Evolutionary conservation across 257 asterid species (phyloP), one percentile per base, ranked within the genome.

Genomic region (Scutellaria minor): DNA sequence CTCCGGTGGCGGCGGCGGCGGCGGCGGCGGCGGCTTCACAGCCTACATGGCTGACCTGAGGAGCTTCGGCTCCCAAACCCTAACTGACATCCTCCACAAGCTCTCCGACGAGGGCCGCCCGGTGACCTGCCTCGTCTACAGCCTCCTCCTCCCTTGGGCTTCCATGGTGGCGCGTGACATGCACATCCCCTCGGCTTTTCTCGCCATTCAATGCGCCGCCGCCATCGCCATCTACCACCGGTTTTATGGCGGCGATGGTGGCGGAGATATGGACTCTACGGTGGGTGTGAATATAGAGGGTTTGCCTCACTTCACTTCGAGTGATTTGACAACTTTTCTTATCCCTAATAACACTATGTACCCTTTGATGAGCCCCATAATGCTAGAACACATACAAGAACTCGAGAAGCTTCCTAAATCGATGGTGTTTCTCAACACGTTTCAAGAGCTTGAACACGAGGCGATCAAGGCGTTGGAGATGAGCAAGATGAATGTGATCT

Each of bases 121-220:
- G 10, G 82, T 87, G 54, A 81, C 81, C 2, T 77, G 78, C 55
- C 31, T 89, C 2, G 77, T 86, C 13, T 85, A 86, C 64, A 79
- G 81, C 57, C 14, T 83, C 20, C 74, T 85, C 66, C 13, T 85
- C 15, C 88, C 90, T 0, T 89, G 92, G 90, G 90, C 47, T 6
- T 81, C 88, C 2, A 7, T 15, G 48, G 79, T 87, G 37, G 92
- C 88, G 14, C 83, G 88, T 60, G 75, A 73, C 0, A 1, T 82
- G 68, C 73, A 82, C 20, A 68, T 86, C 15, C 85, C 85, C 0
- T 78, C 89, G 0, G 90, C 88, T 40, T 79, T 86, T 20, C 81
- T 85, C 8, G 67, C 74, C 9, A 85, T 85, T 24, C 96, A 89
- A 41, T 75, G 81, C n/a, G 90, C 90, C 35, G 70, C 90, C 1